Base-by-base conservation (phyloP, 2,329 filamentous ascomycete species). In the Hymenoscyphus albidus region DNA sequence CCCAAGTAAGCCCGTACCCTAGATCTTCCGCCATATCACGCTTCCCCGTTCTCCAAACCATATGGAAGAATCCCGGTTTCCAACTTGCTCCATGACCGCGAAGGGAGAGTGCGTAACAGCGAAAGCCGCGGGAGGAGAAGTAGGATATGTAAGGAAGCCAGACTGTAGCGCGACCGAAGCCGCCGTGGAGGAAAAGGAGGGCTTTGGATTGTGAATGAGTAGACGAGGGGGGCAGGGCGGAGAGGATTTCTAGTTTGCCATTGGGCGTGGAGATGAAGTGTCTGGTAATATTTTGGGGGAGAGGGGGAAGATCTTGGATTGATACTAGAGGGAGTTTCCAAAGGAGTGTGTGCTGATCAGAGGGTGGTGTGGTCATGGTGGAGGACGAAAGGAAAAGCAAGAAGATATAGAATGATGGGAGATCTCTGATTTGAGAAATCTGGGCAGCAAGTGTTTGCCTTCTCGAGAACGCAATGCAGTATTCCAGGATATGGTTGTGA, bases 1-100 rank as follows among this genome's bases (percentile, higher is more conserved):
- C 57, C 16, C 59, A 63, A 22, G 57, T 31, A 14, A 67, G 22
- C 1, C 40, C 65, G n/a, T 38, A 48, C 13, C 65, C 60, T 22
- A 71, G 66, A 27, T 69, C 63, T 12, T 57, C 40, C 5, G 69
- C 69, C 31, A 66, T 60, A 51, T 65, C 68, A 9, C 51, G 59
- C 13, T 65, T 62, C 1, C 67, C 64, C 51, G 61, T 64, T n/a
- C 64, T 62, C 62, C 74, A 78, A 62, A 74, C 71, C 72, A 80
- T 76, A 3, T 69, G 63, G 64, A 71, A 71, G 60, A 76, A 80
- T 1, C 73, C 67, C 0, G 77, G 77, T 39, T 75, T 75, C 75
- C 77, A 79, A 63, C 76, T 78, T 7, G 71, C 70, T 3, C 78
- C 79, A 65, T 80, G 79, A 1, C 78, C 78, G 1, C 79, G 75